phyloP scores from a whole-genome alignment of 352 stramenopile genomes.

The Globisporangium takayamanum region DNA sequence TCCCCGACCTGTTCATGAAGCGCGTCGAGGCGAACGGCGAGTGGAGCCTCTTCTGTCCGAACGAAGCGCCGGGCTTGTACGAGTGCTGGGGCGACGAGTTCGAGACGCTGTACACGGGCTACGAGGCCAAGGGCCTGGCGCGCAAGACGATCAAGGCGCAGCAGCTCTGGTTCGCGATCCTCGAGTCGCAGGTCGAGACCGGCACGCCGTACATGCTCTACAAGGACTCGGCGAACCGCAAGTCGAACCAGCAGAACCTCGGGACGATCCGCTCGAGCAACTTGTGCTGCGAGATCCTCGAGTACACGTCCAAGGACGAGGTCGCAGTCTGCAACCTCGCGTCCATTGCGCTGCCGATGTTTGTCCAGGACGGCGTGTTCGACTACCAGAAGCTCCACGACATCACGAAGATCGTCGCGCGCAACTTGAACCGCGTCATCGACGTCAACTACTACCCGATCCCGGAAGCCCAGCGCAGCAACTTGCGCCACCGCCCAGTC shows the following conservation, averaged over 20 bases:
- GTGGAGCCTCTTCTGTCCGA: conserved; percentile 98
- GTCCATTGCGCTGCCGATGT: conserved; percentile 95
- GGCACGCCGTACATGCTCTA: conserved; percentile 99
- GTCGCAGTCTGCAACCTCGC: conserved; percentile 99
- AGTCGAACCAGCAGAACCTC: conserved; percentile 99
- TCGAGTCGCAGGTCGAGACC: conserved; percentile 98
- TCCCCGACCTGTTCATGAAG: conserved; percentile 99
- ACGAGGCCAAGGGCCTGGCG: conserved; percentile 93
- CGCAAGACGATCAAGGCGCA: conserved; percentile 96
- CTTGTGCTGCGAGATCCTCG: conserved; percentile 98
- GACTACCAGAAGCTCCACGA: conserved; percentile 95
- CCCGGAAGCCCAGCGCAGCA: conserved; percentile 82
- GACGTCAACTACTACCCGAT: conserved; percentile 99
- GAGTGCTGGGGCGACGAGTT: conserved; percentile 95
- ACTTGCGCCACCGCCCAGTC: conserved; percentile 97
- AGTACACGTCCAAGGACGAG: conserved; percentile 98
- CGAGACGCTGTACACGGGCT: conserved; percentile 93
- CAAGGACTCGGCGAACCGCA: conserved; percentile 98
- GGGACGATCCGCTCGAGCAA: conserved; percentile 99
- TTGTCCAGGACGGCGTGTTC: conserved; percentile 88
- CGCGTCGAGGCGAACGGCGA: conserved; percentile 94
- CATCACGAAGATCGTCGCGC: conserved; percentile 95
- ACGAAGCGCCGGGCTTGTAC: conserved; percentile 94
- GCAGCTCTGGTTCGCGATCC: conserved; percentile 98
- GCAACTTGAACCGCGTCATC: conserved; percentile 99